phyloP scores from a whole-genome alignment of 2,329 filamentous ascomycete species.

The Xylaria sp. region DNA sequence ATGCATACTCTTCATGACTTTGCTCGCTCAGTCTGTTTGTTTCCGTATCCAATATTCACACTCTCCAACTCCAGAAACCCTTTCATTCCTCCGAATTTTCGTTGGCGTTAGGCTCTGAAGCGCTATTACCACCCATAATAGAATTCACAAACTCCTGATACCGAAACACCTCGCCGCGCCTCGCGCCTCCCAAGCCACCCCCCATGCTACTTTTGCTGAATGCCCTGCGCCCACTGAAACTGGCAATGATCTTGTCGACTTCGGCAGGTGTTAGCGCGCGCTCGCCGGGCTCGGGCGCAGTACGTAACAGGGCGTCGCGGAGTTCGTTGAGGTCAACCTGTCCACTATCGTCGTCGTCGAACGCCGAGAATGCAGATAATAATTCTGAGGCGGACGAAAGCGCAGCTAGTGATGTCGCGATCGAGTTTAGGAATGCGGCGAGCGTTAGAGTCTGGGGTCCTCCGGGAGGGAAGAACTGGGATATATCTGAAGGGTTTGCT shows the following conservation, averaged over 20 bases:
- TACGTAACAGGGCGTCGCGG: constrained; percentile 83
- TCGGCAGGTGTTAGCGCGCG: constrained; percentile 73
- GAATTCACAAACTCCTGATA: constrained; percentile 91
- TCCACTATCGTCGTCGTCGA: constrained; percentile 94
- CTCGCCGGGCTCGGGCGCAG: constrained; percentile 78
- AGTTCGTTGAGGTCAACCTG: constrained; percentile 88
- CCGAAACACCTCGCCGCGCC: constrained; percentile 87
- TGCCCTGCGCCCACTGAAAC: constrained; percentile 84
- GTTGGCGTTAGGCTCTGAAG: constrained; percentile 20
- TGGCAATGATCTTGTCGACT: constrained; percentile 86
- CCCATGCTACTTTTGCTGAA: constrained; percentile 71
- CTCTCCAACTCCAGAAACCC: constrained; percentile 32
- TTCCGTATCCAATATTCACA: not conserved
- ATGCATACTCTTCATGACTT: constrained; percentile 1
- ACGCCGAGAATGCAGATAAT: constrained; percentile 89
- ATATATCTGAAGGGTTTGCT: constrained; percentile 74
- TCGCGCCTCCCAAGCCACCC: constrained; percentile 60
- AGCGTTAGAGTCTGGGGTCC: constrained; percentile 80
- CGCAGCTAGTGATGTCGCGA: constrained; percentile 77
- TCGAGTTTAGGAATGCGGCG: constrained; percentile 83
- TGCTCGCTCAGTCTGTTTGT: not conserved
- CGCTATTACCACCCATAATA: constrained; percentile 64
- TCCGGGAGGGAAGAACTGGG: constrained; percentile 82
- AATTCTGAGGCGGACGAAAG: constrained; percentile 84
- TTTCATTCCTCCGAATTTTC: constrained; percentile 46